Percentiles rank a stretch among this genome's conserved stretches.
phyloP scores from a whole-genome alignment of 1,139 yeast genomes.

The Yamadazyma triangularis region DNA sequence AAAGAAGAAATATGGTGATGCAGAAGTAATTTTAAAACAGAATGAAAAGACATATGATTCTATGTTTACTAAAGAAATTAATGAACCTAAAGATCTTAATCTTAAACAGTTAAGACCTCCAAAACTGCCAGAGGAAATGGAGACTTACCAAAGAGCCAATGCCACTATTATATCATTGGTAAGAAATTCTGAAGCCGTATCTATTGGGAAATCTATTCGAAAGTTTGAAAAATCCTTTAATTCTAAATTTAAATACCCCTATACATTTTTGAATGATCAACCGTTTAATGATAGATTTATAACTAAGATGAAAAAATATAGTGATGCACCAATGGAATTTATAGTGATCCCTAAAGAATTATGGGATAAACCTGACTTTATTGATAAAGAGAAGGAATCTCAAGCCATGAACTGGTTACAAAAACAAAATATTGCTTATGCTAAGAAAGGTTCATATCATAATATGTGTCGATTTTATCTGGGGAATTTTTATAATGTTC shows the following conservation, averaged over 20 bases:
- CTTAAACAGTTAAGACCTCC: conserved; percentile 36
- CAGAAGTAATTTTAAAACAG: conserved; percentile 24
- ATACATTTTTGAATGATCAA: conserved; percentile 72
- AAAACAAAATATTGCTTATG: conserved; percentile 56
- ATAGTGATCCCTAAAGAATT: conserved; percentile 49
- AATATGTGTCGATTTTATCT: conserved; percentile 68
- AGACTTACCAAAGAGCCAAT: conserved; percentile 46
- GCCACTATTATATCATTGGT: conserved; percentile 76
- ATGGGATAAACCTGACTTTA: conserved; percentile 64
- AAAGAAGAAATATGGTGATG: conserved; percentile 21
- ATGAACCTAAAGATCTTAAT: conserved; percentile 48
- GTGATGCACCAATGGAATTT: conserved; percentile 53
- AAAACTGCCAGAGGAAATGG: conserved; percentile 12
- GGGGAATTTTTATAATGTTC: conserved; percentile 58
- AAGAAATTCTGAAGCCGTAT: conserved; percentile 54
- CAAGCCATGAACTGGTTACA: conserved; percentile 36
- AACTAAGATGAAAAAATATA: conserved; percentile 28
- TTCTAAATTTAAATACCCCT: conserved; percentile 67
- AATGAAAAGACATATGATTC: conserved; percentile 31
- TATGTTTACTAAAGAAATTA: conserved; percentile 28
- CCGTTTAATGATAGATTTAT: conserved; percentile 60
- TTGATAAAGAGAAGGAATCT: conserved; percentile 42
- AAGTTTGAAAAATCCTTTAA: conserved; percentile 66
- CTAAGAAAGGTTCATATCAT: conserved; percentile 60
- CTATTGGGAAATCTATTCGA: conserved; percentile 47